These are phyloP conservation scores for Aureobasidium namibiae DNA, from an alignment of 2,329 filamentous ascomycete species.

Conservation along the genomic window DNA sequence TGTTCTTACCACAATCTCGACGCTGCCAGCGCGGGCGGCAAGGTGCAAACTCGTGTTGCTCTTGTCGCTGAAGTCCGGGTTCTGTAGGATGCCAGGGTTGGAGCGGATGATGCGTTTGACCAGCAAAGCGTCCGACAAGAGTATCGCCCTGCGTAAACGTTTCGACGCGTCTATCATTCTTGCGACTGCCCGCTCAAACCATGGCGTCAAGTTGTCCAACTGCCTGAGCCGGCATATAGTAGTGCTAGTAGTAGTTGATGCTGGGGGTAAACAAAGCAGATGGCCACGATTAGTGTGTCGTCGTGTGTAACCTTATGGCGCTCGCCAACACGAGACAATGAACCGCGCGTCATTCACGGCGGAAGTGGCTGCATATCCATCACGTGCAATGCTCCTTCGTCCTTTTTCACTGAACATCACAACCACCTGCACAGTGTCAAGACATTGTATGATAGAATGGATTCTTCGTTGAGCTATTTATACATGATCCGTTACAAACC, in stretches of 20 bases:
- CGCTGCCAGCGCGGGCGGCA: constrained; percentile 63
- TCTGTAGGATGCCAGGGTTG: constrained; percentile 63
- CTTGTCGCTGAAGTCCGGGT: constrained; percentile 67
- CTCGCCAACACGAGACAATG: neutral
- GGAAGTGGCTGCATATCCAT: neutral
- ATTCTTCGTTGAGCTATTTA: neutral
- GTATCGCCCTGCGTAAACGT: constrained; percentile 74
- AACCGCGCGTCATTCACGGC: neutral
- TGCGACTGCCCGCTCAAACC: neutral
- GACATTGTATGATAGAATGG: neutral
- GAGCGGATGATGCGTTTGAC: constrained; percentile 68
- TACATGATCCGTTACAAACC: constrained; percentile 10
- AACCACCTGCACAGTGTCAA: too few relatives aligned
- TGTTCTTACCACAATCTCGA: constrained; percentile 49
- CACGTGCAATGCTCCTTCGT: neutral
- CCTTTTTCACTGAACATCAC: neutral
- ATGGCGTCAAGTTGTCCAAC: constrained; percentile 10
- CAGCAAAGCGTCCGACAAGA: constrained; percentile 63
- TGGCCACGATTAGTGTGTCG: neutral
- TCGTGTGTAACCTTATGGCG: neutral
- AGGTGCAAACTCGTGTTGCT: constrained; percentile 81
- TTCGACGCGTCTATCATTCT: constrained; percentile 66
- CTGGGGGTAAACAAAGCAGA: neutral
- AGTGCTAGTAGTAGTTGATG: constrained; percentile 2
- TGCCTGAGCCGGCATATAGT: constrained; percentile 1